Percentiles rank a stretch among this genome's conserved stretches.
These are phyloP conservation scores for Coniochaeta pulveracea DNA, from an alignment of 2,329 filamentous ascomycete species.

Conservation along the genomic window DNA sequence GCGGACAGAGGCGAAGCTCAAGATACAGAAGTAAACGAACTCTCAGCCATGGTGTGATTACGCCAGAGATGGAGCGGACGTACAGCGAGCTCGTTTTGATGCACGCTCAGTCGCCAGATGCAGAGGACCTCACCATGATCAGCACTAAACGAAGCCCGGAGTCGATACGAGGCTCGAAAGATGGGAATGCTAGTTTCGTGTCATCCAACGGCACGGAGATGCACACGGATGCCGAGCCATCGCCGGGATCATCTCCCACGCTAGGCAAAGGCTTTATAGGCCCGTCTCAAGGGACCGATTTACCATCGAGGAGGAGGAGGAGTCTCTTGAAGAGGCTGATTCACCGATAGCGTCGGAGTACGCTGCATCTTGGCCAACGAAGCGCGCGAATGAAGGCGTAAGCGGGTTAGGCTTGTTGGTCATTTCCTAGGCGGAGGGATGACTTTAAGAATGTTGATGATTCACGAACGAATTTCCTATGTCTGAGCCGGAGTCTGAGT, in stretches of 20 bases:
- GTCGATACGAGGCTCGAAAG: conserved; percentile 18
- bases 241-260: neutral
- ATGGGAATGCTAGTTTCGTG: conserved; percentile 26
- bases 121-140: conserved; percentile 2
- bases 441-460: too few relatives aligned
- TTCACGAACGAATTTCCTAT: neutral
- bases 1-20: conserved; percentile 33
- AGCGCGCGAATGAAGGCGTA: neutral
- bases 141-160: conserved; percentile 1
- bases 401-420: too few relatives aligned
- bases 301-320: conserved; percentile 5
- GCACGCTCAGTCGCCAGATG: too few relatives aligned
- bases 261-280: neutral
- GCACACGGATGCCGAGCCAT: neutral
- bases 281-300: too few relatives aligned
- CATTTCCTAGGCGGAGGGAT: too few relatives aligned
- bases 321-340: conserved; percentile 8
- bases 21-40: conserved; percentile 34
- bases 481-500: conserved; percentile 1
- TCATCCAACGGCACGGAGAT: conserved; percentile 4
- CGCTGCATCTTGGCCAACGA: neutral
- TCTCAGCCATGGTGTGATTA: conserved; percentile 33
- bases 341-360: conserved; percentile 6
- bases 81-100: conserved; percentile 17
- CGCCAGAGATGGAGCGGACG: conserved; percentile 22